These are phyloP conservation scores for Kwoniella sp. DNA, from an alignment of 768 basidiomycete species.

Conservation along the genomic window DNA sequence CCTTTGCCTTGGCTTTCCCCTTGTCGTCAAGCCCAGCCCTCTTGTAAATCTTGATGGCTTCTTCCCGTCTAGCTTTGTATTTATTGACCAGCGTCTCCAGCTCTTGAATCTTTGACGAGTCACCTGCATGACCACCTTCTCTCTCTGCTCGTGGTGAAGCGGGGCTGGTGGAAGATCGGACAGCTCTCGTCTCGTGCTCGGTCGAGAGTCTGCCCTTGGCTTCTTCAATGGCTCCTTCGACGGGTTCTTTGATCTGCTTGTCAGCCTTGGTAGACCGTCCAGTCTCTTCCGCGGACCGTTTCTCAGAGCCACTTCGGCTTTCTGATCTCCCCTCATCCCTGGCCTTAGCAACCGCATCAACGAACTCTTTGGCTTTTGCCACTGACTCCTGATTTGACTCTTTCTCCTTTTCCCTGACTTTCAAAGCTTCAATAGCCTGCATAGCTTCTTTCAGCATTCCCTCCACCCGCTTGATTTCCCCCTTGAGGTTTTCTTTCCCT, in stretches of 20 bases:
- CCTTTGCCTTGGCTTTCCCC: neutral
- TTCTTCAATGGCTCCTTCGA: no score
- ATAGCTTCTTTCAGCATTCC: constrained; percentile 3
- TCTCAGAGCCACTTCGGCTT: neutral
- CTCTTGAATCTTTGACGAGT: neutral
- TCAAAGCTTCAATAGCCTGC: neutral
- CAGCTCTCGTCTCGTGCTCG: no score
- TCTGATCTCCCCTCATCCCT: neutral
- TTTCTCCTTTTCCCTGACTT: neutral
- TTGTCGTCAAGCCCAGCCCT: neutral
- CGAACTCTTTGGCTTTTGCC: neutral
- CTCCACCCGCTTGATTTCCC: no score
- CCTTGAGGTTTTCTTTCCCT: no score
- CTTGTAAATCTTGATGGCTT: constrained; percentile 2
- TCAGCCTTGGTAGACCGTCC: no score
- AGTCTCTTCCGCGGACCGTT: neutral
- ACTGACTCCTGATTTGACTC: neutral
- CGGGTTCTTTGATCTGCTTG: no score
- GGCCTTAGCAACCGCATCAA: neutral
- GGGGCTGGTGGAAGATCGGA: no score
- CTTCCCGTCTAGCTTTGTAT: neutral
- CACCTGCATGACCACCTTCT: neutral
- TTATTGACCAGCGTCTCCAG: neutral
- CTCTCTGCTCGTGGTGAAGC: no score
- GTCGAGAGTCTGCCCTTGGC: no score